Evolutionary conservation across 768 basidiomycete species (phyloP).

Genomic region (Suillus subalutaceus): DNA sequence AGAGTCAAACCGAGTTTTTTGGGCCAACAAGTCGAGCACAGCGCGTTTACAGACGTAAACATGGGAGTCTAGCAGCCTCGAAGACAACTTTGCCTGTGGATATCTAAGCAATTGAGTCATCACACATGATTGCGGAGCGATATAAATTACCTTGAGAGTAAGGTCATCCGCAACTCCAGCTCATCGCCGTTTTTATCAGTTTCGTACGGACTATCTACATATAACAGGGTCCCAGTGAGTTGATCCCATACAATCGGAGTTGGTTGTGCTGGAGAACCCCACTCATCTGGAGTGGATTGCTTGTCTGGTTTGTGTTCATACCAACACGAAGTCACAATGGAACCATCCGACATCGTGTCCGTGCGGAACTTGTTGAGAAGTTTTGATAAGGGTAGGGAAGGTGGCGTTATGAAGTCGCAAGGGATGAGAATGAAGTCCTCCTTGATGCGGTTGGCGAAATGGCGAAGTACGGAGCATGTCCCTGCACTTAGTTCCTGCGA

Average conservation of each 20-base stretch:
- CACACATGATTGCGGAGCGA: constrained; percentile 5
- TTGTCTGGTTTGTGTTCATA: constrained; percentile 59
- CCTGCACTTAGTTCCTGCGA: constrained; percentile 65
- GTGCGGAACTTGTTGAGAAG: constrained; percentile 84
- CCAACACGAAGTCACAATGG: constrained; percentile 72
- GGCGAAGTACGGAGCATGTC: constrained; percentile 74
- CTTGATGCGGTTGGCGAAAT: constrained; percentile 75
- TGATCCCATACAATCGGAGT: constrained; percentile 72
- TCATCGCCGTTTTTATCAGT: constrained; percentile 71
- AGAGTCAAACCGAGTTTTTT: constrained; percentile 75
- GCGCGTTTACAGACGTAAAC: constrained; percentile 85
- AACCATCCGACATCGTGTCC: constrained; percentile 63
- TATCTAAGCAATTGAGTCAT: constrained; percentile 48
- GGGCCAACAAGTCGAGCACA: constrained; percentile 70
- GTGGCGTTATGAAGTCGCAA: constrained; percentile 87
- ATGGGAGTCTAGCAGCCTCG: constrained; percentile 80
- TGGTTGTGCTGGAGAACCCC: constrained; percentile 51
- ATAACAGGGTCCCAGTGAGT: constrained; percentile 62
- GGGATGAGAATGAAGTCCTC: constrained; percentile 89
- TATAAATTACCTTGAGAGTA: constrained; percentile 62
- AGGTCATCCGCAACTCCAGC: constrained; percentile 71
- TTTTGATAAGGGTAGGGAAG: constrained; percentile 64
- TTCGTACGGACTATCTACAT: constrained; percentile 73
- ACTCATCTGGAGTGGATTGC: constrained; percentile 61
- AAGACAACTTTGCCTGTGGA: constrained; percentile 69